phyloP scores from a whole-genome alignment of 495 filamentous ascomycete genomes.

The Hypoxylon fuscum region DNA sequence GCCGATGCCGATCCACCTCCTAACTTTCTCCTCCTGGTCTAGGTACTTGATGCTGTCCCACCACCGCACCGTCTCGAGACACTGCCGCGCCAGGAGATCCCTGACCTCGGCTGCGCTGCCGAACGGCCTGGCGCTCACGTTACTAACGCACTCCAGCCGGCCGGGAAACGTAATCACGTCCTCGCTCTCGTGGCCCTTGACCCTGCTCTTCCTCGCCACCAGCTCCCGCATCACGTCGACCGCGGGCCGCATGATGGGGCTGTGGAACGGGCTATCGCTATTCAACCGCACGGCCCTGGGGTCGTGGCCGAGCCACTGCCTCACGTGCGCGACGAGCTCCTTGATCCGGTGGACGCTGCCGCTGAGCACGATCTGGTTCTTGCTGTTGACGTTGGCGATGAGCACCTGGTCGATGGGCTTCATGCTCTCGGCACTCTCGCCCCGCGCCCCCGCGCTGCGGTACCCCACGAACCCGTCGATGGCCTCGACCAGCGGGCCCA shows the following conservation, averaged over 20 bases:
- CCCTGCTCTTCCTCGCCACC: slow-evolving; percentile 61
- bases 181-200: slow-evolving; percentile 53
- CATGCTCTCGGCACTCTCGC: slow-evolving; percentile 69
- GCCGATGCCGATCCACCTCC: slow-evolving; percentile 91
- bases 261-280: slow-evolving; percentile 93
- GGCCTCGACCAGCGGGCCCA: slow-evolving; percentile 70
- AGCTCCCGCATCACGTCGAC: slow-evolving; percentile 73
- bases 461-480: slow-evolving; percentile 85
- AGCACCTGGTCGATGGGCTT: slow-evolving; percentile 85
- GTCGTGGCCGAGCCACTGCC: slow-evolving; percentile 93
- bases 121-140: slow-evolving; percentile 85
- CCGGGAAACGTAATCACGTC: slow-evolving; percentile 77
- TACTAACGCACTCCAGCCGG: slow-evolving; percentile 79
- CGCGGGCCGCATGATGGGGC: slow-evolving; percentile 89
- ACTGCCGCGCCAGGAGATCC: slow-evolving; percentile 77
- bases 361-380: slow-evolving; percentile 94
- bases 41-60: slow-evolving; percentile 91
- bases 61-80: slow-evolving; percentile 91
- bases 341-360: slow-evolving; percentile 87
- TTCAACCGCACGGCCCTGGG: slow-evolving; percentile 87
- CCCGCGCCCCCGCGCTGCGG: slow-evolving; percentile 67
- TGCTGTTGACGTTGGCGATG: slow-evolving; percentile 94
- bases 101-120: slow-evolving; percentile 74
- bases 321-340: slow-evolving; percentile 84
- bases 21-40: slow-evolving; percentile 83